Conservation (phyloP, 768 basidiomycete species). For the Mycena crocata region DNA sequence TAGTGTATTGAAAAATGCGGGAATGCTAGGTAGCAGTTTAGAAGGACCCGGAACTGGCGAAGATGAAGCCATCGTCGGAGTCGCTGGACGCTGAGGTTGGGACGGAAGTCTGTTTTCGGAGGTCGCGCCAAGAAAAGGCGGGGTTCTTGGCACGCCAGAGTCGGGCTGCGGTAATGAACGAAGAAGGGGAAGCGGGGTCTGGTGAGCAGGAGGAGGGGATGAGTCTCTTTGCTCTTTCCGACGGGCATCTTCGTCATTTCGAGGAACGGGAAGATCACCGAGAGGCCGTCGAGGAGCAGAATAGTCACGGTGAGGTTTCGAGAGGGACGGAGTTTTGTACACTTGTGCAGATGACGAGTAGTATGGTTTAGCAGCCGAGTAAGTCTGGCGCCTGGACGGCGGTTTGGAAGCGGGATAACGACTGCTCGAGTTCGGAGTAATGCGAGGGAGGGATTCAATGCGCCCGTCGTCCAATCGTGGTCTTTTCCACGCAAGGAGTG, state of each 20-base stretch:
- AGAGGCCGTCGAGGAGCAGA: slow-evolving; percentile 33
- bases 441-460: neutral
- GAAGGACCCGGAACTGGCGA: neutral
- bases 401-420: neutral
- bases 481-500: slow-evolving; percentile 23
- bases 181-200: neutral
- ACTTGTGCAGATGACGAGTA: neutral
- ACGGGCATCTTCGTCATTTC: neutral
- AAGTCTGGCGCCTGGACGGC: neutral
- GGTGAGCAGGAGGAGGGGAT: neutral
- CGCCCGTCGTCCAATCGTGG: slow-evolving; percentile 18
- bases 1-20: neutral
- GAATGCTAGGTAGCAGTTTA: neutral
- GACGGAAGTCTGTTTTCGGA: neutral
- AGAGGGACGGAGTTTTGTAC: slow-evolving; percentile 4
- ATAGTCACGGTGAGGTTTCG: slow-evolving; percentile 10
- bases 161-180: neutral
- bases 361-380: neutral
- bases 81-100: neutral
- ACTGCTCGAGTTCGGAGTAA: slow-evolving; percentile 1
- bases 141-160: neutral
- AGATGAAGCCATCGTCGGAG: neutral
- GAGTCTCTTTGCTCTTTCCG: neutral
- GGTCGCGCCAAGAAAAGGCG: neutral
- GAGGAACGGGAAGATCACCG: slow-evolving; percentile 31